Percentiles rank a stretch among this genome's conserved stretches.
Evolutionary conservation across 2,329 filamentous ascomycete species (phyloP).

Genomic region (Rugonectria rugulosa): DNA sequence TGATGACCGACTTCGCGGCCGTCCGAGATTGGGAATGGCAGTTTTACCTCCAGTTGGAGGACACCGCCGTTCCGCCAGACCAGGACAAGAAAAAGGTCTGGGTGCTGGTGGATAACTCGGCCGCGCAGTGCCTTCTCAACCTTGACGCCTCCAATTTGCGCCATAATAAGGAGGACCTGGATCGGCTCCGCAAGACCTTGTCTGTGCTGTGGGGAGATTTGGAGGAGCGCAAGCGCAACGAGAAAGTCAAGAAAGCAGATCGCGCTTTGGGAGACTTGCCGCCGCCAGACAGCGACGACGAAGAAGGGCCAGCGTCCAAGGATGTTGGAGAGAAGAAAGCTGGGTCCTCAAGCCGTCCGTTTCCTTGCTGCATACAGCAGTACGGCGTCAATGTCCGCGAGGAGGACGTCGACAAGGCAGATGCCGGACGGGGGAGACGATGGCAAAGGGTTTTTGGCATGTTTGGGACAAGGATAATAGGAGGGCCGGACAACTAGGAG

Average conservation of each 20-base stretch:
- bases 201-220: conserved; percentile 87
- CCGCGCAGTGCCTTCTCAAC: conserved; percentile 57
- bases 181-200: conserved; percentile 70
- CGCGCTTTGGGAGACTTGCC: conserved; percentile 43
- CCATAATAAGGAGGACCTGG: conserved; percentile 56
- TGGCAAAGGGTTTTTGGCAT: conserved; percentile 72
- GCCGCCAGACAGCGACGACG: conserved; percentile 48
- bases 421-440: conserved; percentile 53
- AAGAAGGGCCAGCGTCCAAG: conserved; percentile 29
- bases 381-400: conserved; percentile 66
- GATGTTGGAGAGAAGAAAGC: conserved; percentile 4
- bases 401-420: conserved; percentile 50
- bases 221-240: conserved; percentile 69
- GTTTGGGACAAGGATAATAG: conserved; percentile 67
- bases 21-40: conserved; percentile 77
- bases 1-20: conserved; percentile 32
- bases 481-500: conserved; percentile 2
- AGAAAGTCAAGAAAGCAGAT: conserved; percentile 39
- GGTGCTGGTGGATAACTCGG: conserved; percentile 69
- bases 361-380: conserved; percentile 74
- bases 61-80: conserved; percentile 53
- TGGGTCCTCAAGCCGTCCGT: conserved; percentile 62
- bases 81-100: conserved; percentile 62
- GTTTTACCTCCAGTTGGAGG: conserved; percentile 82
- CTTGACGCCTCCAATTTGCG: conserved; percentile 64